Base-by-base conservation (phyloP, 2,329 filamentous ascomycete species). In the Apiospora arundinis region DNA sequence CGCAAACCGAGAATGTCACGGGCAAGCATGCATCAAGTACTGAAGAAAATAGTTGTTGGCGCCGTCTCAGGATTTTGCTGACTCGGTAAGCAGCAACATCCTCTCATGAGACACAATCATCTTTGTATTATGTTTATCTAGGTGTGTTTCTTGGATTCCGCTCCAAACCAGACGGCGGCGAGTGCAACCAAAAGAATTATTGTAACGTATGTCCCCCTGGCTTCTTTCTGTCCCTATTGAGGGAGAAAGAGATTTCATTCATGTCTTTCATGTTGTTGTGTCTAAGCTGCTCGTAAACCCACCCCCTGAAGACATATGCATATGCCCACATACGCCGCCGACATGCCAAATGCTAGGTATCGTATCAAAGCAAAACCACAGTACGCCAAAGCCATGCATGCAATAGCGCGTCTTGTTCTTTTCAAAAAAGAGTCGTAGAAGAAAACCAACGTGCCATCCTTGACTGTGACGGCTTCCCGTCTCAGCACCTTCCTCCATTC, bases 351-450 rank as follows among this genome's bases (percentile, higher is more conserved):
- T 63, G 56, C 56, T 63, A 63, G 56, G 56, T 63, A 63, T 63
- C 28, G 56, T 63, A n/a, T 63, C 56, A 63, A 63, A 63, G 32
- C 56, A 28, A 60, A 60, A 37, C 32, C 56, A 40, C 21, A 63
- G 18, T 63, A 63, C 56, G 56, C 56, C 56, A 63, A 63, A 63
- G 45, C 56, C 56, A 63, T 63, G 56, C 56, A 63, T 63, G 56
- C 32, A 63, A 40, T 11, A 63, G 56, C 32, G 32, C 32, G 32
- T 32, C 56, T 63, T 32, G 5, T 63, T 40, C n/a, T 63, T 60
- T 32, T 14, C 12, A 45, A 37, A 40, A 52, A 40, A 63, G 32
- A 63, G n/a, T 63, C 32, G 56, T 23, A 40, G n/a, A 32, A 14
- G 56, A 14, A 32, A 40, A n/a, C 11, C 56, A 63, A 40, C 32